Conservation (phyloP, 306 rosid genomes). For the Pterocarpus macrocarpus region DNA sequence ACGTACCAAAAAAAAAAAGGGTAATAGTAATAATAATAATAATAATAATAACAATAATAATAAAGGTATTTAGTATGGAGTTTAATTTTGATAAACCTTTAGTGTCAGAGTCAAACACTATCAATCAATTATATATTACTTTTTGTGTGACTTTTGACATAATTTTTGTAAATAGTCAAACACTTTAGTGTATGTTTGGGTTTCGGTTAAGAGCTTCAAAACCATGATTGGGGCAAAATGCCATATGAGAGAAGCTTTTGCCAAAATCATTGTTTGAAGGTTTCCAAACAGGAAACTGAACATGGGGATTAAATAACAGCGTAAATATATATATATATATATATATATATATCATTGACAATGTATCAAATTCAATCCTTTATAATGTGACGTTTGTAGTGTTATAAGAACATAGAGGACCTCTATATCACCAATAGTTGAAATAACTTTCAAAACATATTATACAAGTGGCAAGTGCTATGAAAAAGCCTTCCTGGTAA, state of each 20-base stretch:
- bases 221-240: background rate
- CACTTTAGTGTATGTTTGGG: background rate
- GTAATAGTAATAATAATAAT: too few relatives aligned
- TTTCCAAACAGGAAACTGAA: background rate
- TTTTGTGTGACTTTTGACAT: background rate
- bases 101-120: background rate
- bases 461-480: background rate
- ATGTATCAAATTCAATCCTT: background rate
- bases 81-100: background rate
- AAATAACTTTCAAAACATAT: slow-evolving; percentile 14
- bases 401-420: slow-evolving; percentile 18
- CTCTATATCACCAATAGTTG: background rate
- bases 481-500: slow-evolving; percentile 4
- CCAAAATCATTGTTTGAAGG: background rate
- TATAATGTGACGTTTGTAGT: slow-evolving; percentile 1
- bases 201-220: background rate
- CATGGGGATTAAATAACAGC: background rate
- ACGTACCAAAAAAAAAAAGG: too few relatives aligned
- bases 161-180: background rate
- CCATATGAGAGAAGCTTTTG: background rate
- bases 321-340: too few relatives aligned
- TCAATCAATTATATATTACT: background rate
- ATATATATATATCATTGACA: background rate
- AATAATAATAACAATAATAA: too few relatives aligned
- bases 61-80: background rate